Base-by-base conservation (phyloP, 2,329 filamentous ascomycete species). In the Fusarium foetens region DNA sequence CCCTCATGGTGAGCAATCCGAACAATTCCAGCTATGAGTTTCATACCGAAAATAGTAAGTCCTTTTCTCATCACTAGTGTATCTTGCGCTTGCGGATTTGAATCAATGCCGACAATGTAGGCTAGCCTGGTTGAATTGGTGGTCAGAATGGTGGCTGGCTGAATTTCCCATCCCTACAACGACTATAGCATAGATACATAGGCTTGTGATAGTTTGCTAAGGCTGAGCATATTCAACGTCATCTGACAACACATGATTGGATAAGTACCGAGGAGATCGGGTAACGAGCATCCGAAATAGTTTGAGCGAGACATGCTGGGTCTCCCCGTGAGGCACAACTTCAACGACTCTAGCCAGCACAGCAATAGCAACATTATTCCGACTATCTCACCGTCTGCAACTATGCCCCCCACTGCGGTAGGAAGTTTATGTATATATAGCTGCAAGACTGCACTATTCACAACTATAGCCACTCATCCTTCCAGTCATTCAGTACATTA, bases 11-110 rank as follows among this genome's bases (percentile, higher is more conserved):
- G 11, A 23, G 43, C 23, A 0, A 19, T 6, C 7, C 4, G 11
- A 9, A 13, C 16, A 3, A 3, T 3, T 17, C 45, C 14, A 49
- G 10, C 14, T 9, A 31, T 17, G 21, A 29, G 10, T 9, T 49
- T 21, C 0, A 23, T 33, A 17, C 21, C 7, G 3, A 17, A 13
- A 5, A 9, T 2, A 19, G 14, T 5, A 23, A 33, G 27, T 3
- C 1, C 5, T 5, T 17, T 8, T n/a, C 8, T 3, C 14, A 9
- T 23, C 7, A 23, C 10, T 23, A 19, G 46, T 23, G 21, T 7
- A 6, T 7, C 12, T 6, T 13, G 2, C 16, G 12, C 16, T 10
- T 17, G 1, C 5, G 14, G 2, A 13, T 7, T 23, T 4, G 6
- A 8, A 4, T 23, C 6, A 23, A 12, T 23, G 16, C 21, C 21